Evolutionary conservation across 805 yeast genomes (phyloP).

Genomic region (Barnettozyma sucrosica): DNA sequence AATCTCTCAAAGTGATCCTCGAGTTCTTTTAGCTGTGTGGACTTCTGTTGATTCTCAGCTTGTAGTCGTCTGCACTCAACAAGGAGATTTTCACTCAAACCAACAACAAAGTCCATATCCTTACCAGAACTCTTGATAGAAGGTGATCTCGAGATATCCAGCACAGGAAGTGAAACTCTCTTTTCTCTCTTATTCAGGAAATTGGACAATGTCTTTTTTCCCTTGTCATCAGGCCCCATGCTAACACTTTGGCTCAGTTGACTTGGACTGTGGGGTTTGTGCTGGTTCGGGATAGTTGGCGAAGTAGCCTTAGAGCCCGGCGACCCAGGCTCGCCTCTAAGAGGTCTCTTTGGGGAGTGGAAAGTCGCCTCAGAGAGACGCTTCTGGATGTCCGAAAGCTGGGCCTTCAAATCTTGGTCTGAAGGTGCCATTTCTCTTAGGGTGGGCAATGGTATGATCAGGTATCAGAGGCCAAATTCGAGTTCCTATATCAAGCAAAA

Average conservation of each 20-base stretch:
- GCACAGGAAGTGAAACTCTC: conserved; percentile 23
- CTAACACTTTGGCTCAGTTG: conserved; percentile 1
- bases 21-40: conserved; percentile 34
- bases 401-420: conserved; percentile 33
- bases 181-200: conserved; percentile 23
- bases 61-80: conserved; percentile 66
- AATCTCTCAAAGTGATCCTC: conserved; percentile 37
- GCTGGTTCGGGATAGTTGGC: neutral
- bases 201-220: conserved; percentile 14
- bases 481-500: neutral
- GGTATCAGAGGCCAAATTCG: neutral
- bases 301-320: neutral
- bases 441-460: neutral
- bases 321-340: conserved; percentile 9
- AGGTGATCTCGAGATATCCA: conserved; percentile 20
- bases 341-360: conserved; percentile 20
- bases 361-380: conserved; percentile 29
- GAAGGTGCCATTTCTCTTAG: conserved; percentile 15
- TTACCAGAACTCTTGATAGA: conserved; percentile 34
- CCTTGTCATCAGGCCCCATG: neutral
- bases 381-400: conserved; percentile 38
- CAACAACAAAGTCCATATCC: conserved; percentile 68
- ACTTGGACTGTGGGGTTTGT: conserved; percentile 1
- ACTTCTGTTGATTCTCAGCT: conserved; percentile 52
- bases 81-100: conserved; percentile 64